Evolutionary conservation across 371 early-diverging fungal species (phyloP).

Genomic region (Mortierella sp.): DNA sequence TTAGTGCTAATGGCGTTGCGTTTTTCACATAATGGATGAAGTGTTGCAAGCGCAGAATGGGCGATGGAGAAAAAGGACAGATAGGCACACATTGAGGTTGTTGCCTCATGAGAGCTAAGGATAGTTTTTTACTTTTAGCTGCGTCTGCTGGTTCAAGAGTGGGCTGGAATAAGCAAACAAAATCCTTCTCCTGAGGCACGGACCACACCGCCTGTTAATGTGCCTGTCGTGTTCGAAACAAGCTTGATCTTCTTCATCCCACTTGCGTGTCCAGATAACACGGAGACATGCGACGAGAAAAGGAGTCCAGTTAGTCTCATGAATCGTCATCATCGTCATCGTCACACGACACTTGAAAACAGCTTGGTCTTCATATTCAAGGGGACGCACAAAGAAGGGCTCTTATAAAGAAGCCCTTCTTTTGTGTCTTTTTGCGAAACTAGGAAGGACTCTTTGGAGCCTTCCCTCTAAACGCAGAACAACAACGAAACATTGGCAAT

Average conservation of each 20-base stretch:
- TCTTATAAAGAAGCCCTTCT: background rate
- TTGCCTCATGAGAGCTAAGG: background rate
- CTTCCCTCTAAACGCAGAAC: background rate
- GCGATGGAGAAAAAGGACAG: background rate
- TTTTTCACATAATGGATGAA: too few relatives aligned
- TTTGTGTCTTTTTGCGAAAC: background rate
- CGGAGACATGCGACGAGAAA: background rate
- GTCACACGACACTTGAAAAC: background rate
- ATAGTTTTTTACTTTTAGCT: background rate
- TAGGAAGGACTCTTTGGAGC: background rate
- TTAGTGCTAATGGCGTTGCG: background rate
- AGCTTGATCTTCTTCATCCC: background rate
- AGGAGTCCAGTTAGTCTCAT: background rate
- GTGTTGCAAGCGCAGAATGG: too few relatives aligned
- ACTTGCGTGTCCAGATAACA: too few relatives aligned
- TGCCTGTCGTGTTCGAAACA: background rate
- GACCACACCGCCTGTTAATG: background rate
- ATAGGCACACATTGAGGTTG: background rate
- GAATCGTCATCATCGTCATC: background rate
- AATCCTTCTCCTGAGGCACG: background rate
- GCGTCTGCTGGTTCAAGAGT: background rate
- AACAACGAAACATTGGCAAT: background rate
- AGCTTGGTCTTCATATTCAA: background rate
- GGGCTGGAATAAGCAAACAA: background rate
- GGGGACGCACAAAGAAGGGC: background rate